phyloP scores from a whole-genome alignment of 1,284 basidiomycete species.

The Athelia psychrophila region DNA sequence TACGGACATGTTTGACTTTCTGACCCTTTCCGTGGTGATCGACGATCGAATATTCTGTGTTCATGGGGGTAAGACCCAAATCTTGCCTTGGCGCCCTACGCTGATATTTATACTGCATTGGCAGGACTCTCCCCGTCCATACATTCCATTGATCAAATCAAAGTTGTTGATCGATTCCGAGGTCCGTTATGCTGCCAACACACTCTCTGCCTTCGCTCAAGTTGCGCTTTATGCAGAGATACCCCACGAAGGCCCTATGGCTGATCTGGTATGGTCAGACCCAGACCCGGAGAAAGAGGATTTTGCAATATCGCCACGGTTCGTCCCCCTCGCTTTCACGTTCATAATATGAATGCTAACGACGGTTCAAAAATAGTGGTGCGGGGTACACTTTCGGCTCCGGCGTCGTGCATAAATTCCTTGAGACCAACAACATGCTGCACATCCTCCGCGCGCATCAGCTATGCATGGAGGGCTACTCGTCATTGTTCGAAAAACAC shows the following conservation, averaged over 20 bases:
- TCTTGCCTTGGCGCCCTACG: slow-evolving; percentile 2
- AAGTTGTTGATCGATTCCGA: slow-evolving; percentile 97
- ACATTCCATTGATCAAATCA: slow-evolving; percentile 99
- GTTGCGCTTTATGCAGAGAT: slow-evolving; percentile 67
- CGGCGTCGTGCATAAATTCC: slow-evolving; percentile 97
- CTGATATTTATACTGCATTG: slow-evolving; percentile 9
- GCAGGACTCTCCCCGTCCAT: slow-evolving; percentile 94
- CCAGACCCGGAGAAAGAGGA: slow-evolving; percentile 99
- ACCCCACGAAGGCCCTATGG: slow-evolving; percentile 99
- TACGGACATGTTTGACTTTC: slow-evolving; percentile 99
- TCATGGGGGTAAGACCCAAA: slow-evolving; percentile 73
- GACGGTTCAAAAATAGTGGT: slow-evolving; percentile 59
- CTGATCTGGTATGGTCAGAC: slow-evolving; percentile 99
- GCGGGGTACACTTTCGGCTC: slow-evolving; percentile 99
- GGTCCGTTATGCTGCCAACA: slow-evolving; percentile 42
- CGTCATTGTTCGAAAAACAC: slow-evolving; percentile 91
- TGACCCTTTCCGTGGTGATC: slow-evolving; percentile 96
- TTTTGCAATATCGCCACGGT: slow-evolving; percentile 98
- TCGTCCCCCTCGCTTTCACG: slow-evolving; percentile 21
- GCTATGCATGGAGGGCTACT: slow-evolving; percentile 98
- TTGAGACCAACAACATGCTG: slow-evolving; percentile 92
- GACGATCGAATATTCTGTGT: slow-evolving; percentile 99
- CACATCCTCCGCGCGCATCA: slow-evolving; percentile 98
- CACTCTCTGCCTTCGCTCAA: slow-evolving; percentile 14
- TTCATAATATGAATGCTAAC: too few relatives aligned